phyloP scores from a whole-genome alignment of 2,329 filamentous ascomycete genomes.

The Microsporum ferrugineum region DNA sequence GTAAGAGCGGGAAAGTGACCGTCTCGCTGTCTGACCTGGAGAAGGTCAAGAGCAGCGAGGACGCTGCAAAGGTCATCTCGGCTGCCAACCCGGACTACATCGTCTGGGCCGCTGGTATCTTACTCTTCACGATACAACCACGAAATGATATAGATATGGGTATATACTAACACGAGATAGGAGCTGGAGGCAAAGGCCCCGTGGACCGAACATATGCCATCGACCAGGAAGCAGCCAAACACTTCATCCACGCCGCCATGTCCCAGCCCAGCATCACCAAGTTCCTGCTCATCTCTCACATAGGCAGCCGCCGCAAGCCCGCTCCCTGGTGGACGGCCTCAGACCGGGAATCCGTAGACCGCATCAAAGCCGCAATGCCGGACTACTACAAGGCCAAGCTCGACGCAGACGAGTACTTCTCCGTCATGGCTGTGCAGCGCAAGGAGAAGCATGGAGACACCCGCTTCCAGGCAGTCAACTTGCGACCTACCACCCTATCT shows the following conservation, averaged over 20 bases:
- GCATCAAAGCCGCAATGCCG: slow-evolving; percentile 40
- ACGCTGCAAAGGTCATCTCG: slow-evolving; percentile 51
- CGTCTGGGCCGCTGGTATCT: slow-evolving; percentile 37
- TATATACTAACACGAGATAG: slow-evolving; percentile 20
- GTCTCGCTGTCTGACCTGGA: slow-evolving; percentile 62
- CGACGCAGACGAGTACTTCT: slow-evolving; percentile 46
- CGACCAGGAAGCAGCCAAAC: slow-evolving; percentile 44
- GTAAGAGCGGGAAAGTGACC: slow-evolving; percentile 49
- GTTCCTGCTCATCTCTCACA: slow-evolving; percentile 45
- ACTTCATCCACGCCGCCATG: slow-evolving; percentile 42
- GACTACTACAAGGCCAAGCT: slow-evolving; percentile 45
- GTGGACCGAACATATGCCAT: slow-evolving; percentile 40
- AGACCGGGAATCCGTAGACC: slow-evolving; percentile 36
- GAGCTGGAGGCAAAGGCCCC: slow-evolving; percentile 46
- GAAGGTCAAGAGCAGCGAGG: slow-evolving; percentile 52
- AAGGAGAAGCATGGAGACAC: slow-evolving; percentile 15
- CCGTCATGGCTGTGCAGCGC: slow-evolving; percentile 32
- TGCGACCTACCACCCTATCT: slow-evolving; percentile 41
- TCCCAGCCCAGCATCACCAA: slow-evolving; percentile 38
- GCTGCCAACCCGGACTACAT: slow-evolving; percentile 35
- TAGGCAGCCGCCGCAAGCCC: slow-evolving; percentile 38
- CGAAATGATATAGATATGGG: background rate
- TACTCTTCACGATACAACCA: too few species aligned
- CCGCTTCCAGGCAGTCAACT: slow-evolving; percentile 39
- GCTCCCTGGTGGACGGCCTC: slow-evolving; percentile 42